Evolutionary conservation across 1,284 basidiomycete genomes (phyloP).

Genomic region (Boletus austroedulis): DNA sequence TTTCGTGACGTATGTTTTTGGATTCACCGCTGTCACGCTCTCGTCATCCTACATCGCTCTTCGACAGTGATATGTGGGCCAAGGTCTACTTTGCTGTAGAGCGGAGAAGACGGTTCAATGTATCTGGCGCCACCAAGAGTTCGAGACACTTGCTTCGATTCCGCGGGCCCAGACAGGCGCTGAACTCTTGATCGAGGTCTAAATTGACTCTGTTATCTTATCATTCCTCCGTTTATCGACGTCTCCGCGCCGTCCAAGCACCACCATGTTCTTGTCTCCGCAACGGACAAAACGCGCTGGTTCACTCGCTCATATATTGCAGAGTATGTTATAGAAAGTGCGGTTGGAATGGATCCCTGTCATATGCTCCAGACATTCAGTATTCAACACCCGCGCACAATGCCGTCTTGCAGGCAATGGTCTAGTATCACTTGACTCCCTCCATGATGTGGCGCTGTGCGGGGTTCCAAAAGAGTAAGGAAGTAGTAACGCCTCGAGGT

Average conservation of each 20-base stretch:
- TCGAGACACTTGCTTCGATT: constrained; percentile 10
- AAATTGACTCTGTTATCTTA: constrained; percentile 27
- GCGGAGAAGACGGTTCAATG: constrained; percentile 2
- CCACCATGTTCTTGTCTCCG: constrained; percentile 7
- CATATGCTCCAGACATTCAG: background rate
- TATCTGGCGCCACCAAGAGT: constrained; percentile 5
- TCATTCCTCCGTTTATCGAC: constrained; percentile 12
- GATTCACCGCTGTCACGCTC: background rate
- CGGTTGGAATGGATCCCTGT: background rate
- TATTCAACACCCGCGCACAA: constrained; percentile 23
- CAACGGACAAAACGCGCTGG: constrained; percentile 4
- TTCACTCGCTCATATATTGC: constrained; percentile 3
- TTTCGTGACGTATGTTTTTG: background rate
- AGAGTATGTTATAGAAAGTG: constrained; percentile 1
- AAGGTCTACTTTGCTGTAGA: constrained; percentile 4
- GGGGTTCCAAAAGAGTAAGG: constrained; percentile 10
- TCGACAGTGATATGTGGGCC: background rate
- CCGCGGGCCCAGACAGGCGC: constrained; percentile 23
- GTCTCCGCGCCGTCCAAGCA: constrained; percentile 25
- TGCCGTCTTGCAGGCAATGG: constrained; percentile 3
- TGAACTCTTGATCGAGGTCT: constrained; percentile 15
- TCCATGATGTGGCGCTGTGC: constrained; percentile 19
- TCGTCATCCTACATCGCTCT: background rate
- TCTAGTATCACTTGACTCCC: background rate
- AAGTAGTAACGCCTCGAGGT: constrained; percentile 25